Conservation (phyloP, 257 asterid species). For the Coffea eugenioides region DNA sequence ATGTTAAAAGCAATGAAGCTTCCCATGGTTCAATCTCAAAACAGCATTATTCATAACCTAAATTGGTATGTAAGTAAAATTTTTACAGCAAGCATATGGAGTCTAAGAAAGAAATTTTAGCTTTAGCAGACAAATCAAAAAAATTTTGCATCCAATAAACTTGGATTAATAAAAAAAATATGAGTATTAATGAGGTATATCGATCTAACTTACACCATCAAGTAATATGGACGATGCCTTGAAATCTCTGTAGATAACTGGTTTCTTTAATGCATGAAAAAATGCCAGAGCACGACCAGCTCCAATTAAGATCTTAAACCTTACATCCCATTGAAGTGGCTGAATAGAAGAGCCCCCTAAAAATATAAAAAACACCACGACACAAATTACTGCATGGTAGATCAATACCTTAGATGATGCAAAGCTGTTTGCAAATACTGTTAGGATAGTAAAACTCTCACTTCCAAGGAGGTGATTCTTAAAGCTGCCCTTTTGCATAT, state of each 20-base stretch:
- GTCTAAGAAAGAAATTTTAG: neutral
- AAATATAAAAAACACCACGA: neutral
- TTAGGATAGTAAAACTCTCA: constrained; percentile 21
- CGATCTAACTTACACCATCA: constrained; percentile 52
- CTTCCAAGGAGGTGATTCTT: constrained; percentile 95
- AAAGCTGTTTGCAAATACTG: too few relatives aligned
- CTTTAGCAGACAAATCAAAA: neutral
- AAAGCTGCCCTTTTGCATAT: constrained; percentile 88
- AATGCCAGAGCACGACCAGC: constrained; percentile 74
- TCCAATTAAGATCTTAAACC: constrained; percentile 58
- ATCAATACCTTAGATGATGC: too few relatives aligned
- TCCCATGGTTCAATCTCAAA: neutral
- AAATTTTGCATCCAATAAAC: neutral
- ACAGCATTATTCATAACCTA: neutral
- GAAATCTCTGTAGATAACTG: constrained; percentile 71
- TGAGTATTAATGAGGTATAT: neutral
- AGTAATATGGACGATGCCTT: constrained; percentile 77
- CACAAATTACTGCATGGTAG: neutral
- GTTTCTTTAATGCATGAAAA: constrained; percentile 54
- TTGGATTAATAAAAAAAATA: neutral
- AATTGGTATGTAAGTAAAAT: neutral
- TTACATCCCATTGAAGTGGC: constrained; percentile 69
- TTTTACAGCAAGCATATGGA: too few relatives aligned
- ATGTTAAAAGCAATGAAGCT: constrained; percentile 1
- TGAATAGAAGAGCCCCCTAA: constrained; percentile 69